These are phyloP conservation scores for Lasiodiplodia gonubiensis DNA, from an alignment of 2,329 filamentous ascomycete genomes.

Conservation along the genomic window DNA sequence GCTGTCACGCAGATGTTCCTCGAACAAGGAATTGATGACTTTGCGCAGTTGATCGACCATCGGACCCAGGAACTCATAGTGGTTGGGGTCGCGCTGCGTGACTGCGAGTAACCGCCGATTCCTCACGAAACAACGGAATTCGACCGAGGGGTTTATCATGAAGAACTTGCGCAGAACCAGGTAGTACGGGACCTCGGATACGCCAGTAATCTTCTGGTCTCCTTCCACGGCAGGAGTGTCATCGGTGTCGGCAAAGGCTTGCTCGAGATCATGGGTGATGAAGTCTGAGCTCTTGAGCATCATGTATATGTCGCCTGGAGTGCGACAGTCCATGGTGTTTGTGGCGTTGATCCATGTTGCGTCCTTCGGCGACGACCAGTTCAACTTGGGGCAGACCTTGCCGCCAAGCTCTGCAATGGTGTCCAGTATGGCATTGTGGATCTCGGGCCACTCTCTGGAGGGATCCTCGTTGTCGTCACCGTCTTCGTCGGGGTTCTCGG, in stretches of 20 bases:
- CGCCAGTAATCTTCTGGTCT: conserved; percentile 40
- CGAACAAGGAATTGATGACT: conserved; percentile 79
- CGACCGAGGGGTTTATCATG: conserved; percentile 84
- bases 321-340: conserved; percentile 91
- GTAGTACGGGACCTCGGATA: conserved; percentile 68
- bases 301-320: conserved; percentile 89
- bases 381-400: conserved; percentile 87
- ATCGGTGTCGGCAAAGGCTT: conserved; percentile 81
- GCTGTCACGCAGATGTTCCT: conserved; percentile 71
- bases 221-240: conserved; percentile 29
- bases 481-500: conserved; percentile 52
- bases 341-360: conserved; percentile 86
- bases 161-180: conserved; percentile 89
- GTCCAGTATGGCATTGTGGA: conserved; percentile 77
- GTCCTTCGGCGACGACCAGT: conserved; percentile 97
- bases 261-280: conserved; percentile 89
- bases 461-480: conserved; percentile 68
- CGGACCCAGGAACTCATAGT: conserved; percentile 80
- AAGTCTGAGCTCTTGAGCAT: conserved; percentile 95
- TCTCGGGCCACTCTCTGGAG: conserved; percentile 66
- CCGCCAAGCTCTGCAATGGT: conserved; percentile 84
- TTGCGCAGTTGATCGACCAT: conserved; percentile 70
- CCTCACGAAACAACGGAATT: conserved; percentile 96
- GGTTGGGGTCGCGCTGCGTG: conserved; percentile 86
- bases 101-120: conserved; percentile 79